Conservation (phyloP, 306 rosid genomes). For the Vicia villosa region DNA sequence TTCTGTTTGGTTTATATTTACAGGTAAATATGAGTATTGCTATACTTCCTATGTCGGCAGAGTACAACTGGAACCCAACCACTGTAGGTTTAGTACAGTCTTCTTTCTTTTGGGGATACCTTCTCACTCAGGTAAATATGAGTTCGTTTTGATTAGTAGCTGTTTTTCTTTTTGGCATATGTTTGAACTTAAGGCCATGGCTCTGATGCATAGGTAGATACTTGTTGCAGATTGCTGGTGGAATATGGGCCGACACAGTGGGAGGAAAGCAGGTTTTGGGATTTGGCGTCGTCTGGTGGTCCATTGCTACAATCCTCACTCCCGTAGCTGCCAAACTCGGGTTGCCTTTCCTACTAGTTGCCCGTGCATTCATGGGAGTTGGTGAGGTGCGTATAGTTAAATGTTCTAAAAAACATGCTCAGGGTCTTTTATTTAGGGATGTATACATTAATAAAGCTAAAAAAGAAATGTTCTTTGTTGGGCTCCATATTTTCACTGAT, state of each 20-base stretch:
- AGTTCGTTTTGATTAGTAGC: constrained; percentile 12
- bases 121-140: constrained; percentile 81
- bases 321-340: constrained; percentile 96
- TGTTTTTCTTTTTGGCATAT: constrained; percentile 11
- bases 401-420: background rate
- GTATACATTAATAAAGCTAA: background rate
- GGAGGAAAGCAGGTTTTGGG: constrained; percentile 93
- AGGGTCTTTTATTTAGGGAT: too few species aligned
- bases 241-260: constrained; percentile 95
- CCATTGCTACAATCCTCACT: constrained; percentile 77
- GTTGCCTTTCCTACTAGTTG: constrained; percentile 83
- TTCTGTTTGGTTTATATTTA: constrained; percentile 31
- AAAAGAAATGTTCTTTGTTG: constrained; percentile 29
- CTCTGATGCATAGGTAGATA: constrained; percentile 39
- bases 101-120: constrained; percentile 99
- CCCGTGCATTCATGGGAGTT: constrained; percentile 95
- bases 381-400: constrained; percentile 76
- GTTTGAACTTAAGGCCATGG: constrained; percentile 23
- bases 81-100: constrained; percentile 96
- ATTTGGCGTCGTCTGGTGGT: constrained; percentile 98
- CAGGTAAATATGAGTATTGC: constrained; percentile 99
- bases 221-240: constrained; percentile 91
- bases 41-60: constrained; percentile 98
- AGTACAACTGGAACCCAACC: constrained; percentile 80
- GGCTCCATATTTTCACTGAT: constrained; percentile 17